Base-by-base conservation (phyloP, 768 basidiomycete species). In the Clitopilus hobsonii region DNA sequence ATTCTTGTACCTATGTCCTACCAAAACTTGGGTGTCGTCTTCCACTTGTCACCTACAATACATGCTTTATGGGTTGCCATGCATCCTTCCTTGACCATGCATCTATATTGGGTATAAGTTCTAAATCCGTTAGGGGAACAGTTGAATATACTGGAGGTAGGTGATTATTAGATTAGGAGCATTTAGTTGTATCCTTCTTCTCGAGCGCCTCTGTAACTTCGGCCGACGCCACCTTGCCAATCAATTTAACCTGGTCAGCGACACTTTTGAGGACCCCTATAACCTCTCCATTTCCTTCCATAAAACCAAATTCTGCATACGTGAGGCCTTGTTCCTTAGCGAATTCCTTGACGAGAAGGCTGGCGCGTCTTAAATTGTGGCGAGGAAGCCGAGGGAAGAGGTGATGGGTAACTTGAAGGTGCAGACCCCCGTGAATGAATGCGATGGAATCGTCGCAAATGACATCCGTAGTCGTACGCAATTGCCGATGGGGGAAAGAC, bases 401-500 rank as follows among this genome's bases (percentile, higher is more conserved):
- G 69, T 98, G 95, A 63, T 99, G 97, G 1, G 96, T 94, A 38
- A 98, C 92, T 70, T 99, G 97, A 11, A 98, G 84, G 62, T 99
- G 93, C 18, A 99, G 82, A n/a, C 97, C 97, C 10, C 97, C 97
- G 64, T 99, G 97, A 28, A 99, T 71, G 65, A 94, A 98, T 51
- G 81, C 90, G 61, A 98, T 79, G 27, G 84, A 82, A 1, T 86
- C 78, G 2, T 85, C 83, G 71, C 97, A 98, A 57, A 91, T 83
- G 38, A 99, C 93, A 69, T 99, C 97, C 45, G 91, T 89, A 0
- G 97, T 98, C n/a, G 97, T 99, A 49, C 97, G 89, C 63, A 99
- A 74, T 69, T 99, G 97, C 14, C 97, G 87, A 61, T 92, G 88
- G 3, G 89, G 83, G 75, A 98, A 98, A 0, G 93, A 95, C 66